phyloP scores from a whole-genome alignment of 352 stramenopile species.

The Phytophthora multivora region DNA sequence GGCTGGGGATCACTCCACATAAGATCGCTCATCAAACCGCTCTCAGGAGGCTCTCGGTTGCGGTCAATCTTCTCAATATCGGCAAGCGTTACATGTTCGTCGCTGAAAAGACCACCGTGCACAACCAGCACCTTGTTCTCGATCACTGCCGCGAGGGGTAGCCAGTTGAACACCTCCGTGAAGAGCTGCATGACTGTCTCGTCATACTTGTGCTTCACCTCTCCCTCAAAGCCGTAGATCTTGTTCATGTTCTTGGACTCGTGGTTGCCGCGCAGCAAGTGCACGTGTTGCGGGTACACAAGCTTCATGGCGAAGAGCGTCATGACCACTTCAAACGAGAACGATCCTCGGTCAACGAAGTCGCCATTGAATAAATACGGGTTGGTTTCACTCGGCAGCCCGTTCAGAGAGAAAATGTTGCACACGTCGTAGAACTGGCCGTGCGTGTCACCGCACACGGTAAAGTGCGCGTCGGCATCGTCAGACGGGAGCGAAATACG shows the following conservation, averaged over 20 bases:
- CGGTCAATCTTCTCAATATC: slow-evolving; percentile 97
- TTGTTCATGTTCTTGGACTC: slow-evolving; percentile 99
- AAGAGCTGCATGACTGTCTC: slow-evolving; percentile 99
- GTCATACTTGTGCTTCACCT: slow-evolving; percentile 99
- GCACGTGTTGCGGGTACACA: slow-evolving; percentile 92
- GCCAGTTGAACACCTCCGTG: slow-evolving; percentile 98
- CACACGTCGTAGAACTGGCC: slow-evolving; percentile 99
- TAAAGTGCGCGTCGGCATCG: slow-evolving; percentile 82
- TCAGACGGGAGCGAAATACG: slow-evolving; percentile 64
- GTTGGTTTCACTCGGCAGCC: slow-evolving; percentile 93
- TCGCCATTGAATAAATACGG: slow-evolving; percentile 99
- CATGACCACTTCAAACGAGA: slow-evolving; percentile 98
- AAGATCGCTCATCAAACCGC: slow-evolving; percentile 91
- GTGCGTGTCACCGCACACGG: slow-evolving; percentile 99
- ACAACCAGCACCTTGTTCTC: slow-evolving; percentile 96
- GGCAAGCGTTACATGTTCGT: slow-evolving; percentile 93
- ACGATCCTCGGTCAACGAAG: slow-evolving; percentile 99
- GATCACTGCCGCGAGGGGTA: slow-evolving; percentile 95
- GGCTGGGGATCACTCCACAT: slow-evolving; percentile 98
- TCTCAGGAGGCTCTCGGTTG: slow-evolving; percentile 95
- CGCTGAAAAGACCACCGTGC: slow-evolving; percentile 96
- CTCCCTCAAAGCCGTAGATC: slow-evolving; percentile 99
- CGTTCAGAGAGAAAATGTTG: slow-evolving; percentile 99
- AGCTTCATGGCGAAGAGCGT: slow-evolving; percentile 98
- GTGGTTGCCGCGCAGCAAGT: slow-evolving; percentile 97